Percentiles rank a stretch among this genome's conserved stretches.
phyloP scores from a whole-genome alignment of 1,139 yeast genomes.

The Ogataea hybrid region DNA sequence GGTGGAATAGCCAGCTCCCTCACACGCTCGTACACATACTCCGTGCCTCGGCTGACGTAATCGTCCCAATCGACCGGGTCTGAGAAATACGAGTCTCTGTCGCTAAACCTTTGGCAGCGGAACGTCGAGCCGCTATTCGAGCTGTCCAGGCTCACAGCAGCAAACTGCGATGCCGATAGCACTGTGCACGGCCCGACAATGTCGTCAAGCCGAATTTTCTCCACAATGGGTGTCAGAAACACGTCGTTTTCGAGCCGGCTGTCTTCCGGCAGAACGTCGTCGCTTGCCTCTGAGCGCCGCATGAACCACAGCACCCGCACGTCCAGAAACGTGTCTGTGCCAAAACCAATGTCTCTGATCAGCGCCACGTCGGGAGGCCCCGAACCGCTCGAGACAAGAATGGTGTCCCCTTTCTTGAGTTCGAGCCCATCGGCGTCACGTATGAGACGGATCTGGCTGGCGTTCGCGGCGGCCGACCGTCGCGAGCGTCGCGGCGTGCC shows the following conservation, averaged over 20 bases:
- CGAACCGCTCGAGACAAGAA: constrained; percentile 29
- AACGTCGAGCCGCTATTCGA: constrained; percentile 33
- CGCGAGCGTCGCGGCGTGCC: constrained; percentile 6
- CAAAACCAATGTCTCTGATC: constrained; percentile 42
- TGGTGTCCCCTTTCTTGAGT: constrained; percentile 41
- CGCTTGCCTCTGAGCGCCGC: constrained; percentile 30
- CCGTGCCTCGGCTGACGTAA: constrained; percentile 29
- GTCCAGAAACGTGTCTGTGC: constrained; percentile 39
- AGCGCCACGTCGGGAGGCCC: constrained; percentile 35
- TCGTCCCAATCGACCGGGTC: constrained; percentile 36
- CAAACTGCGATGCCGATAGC: constrained; percentile 33
- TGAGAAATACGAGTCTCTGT: constrained; percentile 35
- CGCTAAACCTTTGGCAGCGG: constrained; percentile 41
- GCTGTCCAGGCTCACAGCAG: constrained; percentile 34
- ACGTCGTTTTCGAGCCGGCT: constrained; percentile 35
- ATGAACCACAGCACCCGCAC: constrained; percentile 40
- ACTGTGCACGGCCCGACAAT: constrained; percentile 38
- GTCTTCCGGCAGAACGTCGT: constrained; percentile 21
- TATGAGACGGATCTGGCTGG: constrained; percentile 18
- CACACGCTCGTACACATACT: constrained; percentile 33
- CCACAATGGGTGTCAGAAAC: constrained; percentile 41
- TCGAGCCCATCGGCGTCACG: constrained; percentile 37
- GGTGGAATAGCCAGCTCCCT: constrained; percentile 33
- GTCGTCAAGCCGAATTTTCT: constrained; percentile 34
- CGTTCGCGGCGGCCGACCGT: background rate